Evolutionary conservation across 192 early-diverging fungal genomes (phyloP).

Genomic region (Mortierella alpina): DNA sequence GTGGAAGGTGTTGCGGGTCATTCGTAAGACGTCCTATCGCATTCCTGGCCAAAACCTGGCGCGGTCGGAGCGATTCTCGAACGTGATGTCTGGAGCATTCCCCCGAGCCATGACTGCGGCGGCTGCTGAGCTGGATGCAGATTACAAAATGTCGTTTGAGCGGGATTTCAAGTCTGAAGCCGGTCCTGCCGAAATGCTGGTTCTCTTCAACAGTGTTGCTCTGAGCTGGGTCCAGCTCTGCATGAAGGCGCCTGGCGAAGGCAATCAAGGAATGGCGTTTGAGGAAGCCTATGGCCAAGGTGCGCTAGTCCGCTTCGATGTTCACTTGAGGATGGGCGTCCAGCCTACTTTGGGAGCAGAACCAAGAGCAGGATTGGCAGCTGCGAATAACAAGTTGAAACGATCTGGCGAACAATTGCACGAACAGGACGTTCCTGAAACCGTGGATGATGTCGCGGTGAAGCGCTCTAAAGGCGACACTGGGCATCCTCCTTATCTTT

Average conservation of each 20-base stretch:
- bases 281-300: constrained; percentile 15
- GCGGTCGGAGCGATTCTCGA: constrained; percentile 27
- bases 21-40: constrained; percentile 14
- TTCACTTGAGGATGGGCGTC: constrained; percentile 3
- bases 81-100: constrained; percentile 21
- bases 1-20: constrained; percentile 30
- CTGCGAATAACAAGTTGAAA: too few species aligned
- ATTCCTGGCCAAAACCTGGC: constrained; percentile 44
- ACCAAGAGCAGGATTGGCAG: neutral
- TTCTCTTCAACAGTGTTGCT: constrained; percentile 14
- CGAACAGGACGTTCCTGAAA: too few species aligned
- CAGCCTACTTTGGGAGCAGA: neutral
- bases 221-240: constrained; percentile 20
- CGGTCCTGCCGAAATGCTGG: constrained; percentile 37
- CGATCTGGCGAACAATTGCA: too few species aligned
- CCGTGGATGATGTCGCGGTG: too few species aligned
- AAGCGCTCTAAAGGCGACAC: too few species aligned
- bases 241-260: neutral
- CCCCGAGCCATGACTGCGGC: constrained; percentile 17
- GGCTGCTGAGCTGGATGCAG: constrained; percentile 14
- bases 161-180: constrained; percentile 20
- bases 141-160: neutral
- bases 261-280: neutral
- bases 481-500: too few species aligned
- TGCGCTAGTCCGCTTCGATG: constrained; percentile 8